phyloP scores from a whole-genome alignment of 768 basidiomycete species.

The Trametes maxima region DNA sequence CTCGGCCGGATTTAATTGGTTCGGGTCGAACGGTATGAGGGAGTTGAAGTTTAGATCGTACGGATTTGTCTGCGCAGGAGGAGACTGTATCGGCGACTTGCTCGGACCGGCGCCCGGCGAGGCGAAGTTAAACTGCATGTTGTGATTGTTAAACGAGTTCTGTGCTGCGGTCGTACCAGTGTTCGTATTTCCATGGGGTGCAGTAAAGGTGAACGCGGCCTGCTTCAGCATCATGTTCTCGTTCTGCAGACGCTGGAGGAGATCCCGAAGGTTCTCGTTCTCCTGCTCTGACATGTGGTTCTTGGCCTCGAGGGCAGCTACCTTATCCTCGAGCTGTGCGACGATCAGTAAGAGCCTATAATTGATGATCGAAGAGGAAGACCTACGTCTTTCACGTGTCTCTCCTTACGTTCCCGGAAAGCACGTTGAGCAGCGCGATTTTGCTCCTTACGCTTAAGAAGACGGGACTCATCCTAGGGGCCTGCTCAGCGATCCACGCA shows the following conservation, averaged over 20 bases:
- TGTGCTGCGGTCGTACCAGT: slow-evolving; percentile 24
- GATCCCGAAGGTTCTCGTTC: slow-evolving; percentile 88
- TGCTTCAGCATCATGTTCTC: slow-evolving; percentile 87
- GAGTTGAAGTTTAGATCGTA: slow-evolving; percentile 50
- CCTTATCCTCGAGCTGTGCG: slow-evolving; percentile 84
- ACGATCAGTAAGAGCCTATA: slow-evolving; percentile 5
- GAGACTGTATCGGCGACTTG: slow-evolving; percentile 22
- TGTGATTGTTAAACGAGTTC: slow-evolving; percentile 19
- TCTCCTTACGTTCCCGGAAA: slow-evolving; percentile 96
- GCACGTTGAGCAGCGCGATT: slow-evolving; percentile 97
- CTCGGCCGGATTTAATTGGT: slow-evolving; percentile 68
- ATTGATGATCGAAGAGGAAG: neutral
- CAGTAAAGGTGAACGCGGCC: slow-evolving; percentile 79
- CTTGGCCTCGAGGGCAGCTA: slow-evolving; percentile 83
- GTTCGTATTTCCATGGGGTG: slow-evolving; percentile 49
- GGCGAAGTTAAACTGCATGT: slow-evolving; percentile 29
- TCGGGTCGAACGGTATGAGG: slow-evolving; percentile 69
- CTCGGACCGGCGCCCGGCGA: slow-evolving; percentile 32
- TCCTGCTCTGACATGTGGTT: slow-evolving; percentile 72
- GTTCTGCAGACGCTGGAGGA: slow-evolving; percentile 79
- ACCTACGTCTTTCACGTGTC: slow-evolving; percentile 94
- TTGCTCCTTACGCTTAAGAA: slow-evolving; percentile 93
- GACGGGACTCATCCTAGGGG: slow-evolving; percentile 65
- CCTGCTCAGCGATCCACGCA: neutral
- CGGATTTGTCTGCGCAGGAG: slow-evolving; percentile 17